Conservation (phyloP, 441 rosid species). For the Erodium chrysanthum region DNA sequence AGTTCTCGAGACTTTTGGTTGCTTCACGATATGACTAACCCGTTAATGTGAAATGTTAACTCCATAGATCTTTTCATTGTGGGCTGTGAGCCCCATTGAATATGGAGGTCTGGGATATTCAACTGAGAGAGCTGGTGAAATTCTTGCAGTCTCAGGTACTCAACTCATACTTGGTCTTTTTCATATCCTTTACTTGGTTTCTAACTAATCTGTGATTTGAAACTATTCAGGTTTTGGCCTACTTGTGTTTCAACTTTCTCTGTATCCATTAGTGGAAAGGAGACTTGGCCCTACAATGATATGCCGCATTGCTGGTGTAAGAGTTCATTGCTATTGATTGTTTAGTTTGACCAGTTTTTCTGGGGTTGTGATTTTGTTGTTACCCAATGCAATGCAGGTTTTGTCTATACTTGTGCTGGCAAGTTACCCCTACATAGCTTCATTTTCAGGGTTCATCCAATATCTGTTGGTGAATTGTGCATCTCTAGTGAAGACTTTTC, state of each 20-base stretch:
- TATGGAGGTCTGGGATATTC: constrained; percentile 68
- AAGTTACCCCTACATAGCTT: background rate
- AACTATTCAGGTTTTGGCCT: background rate
- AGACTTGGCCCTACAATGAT: background rate
- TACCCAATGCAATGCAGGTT: background rate
- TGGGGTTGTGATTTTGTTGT: too few species aligned
- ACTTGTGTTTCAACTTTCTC: background rate
- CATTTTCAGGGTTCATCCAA: background rate
- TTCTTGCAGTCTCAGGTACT: constrained; percentile 67
- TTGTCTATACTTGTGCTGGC: background rate
- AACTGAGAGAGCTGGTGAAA: constrained; percentile 55
- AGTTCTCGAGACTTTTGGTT: too few species aligned
- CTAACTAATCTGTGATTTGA: too few species aligned
- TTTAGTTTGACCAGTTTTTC: too few species aligned
- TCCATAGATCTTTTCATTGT: constrained; percentile 62
- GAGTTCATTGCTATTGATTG: too few species aligned
- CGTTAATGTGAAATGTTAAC: too few species aligned
- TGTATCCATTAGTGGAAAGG: background rate
- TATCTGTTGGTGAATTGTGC: background rate
- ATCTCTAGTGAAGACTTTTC: background rate
- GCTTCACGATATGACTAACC: too few species aligned
- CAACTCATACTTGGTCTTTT: background rate
- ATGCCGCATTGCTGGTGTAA: background rate
- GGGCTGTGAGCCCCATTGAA: constrained; percentile 79
- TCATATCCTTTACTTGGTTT: too few species aligned